Conservation (phyloP, 2,329 filamentous ascomycete species). For the Cladosporium sp. region DNA sequence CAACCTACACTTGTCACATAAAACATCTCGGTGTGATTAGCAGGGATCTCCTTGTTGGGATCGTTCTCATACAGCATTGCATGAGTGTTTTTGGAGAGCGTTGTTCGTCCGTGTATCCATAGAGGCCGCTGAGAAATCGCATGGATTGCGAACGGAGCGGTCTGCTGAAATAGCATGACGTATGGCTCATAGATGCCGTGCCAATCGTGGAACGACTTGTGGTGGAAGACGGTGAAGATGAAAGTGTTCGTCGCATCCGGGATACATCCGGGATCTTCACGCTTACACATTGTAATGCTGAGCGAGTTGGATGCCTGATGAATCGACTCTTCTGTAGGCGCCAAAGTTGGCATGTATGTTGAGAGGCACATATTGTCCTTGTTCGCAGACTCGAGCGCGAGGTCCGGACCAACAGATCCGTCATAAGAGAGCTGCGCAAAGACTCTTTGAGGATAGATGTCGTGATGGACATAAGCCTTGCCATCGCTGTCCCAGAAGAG, state of each 20-base stretch:
- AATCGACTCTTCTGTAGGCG: slow-evolving; percentile 40
- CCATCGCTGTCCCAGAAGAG: slow-evolving; percentile 59
- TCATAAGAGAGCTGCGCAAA: slow-evolving; percentile 52
- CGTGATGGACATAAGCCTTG: slow-evolving; percentile 56
- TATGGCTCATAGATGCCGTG: slow-evolving; percentile 61
- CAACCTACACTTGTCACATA: slow-evolving; percentile 61
- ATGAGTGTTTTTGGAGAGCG: not conserved
- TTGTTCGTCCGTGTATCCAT: slow-evolving; percentile 57
- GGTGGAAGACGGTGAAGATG: slow-evolving; percentile 57
- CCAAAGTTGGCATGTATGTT: slow-evolving; percentile 24
- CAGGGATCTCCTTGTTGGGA: slow-evolving; percentile 26
- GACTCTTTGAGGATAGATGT: slow-evolving; percentile 52
- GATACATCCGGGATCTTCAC: slow-evolving; percentile 49
- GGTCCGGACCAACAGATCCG: slow-evolving; percentile 52
- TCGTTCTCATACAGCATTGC: not conserved
- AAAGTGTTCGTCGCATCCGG: slow-evolving; percentile 54
- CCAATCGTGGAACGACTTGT: slow-evolving; percentile 51
- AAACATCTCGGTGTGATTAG: slow-evolving; percentile 55
- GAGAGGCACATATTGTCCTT: slow-evolving; percentile 55
- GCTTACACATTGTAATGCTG: slow-evolving; percentile 56
- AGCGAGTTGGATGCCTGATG: slow-evolving; percentile 65
- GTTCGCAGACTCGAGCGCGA: slow-evolving; percentile 43
- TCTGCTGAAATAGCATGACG: slow-evolving; percentile 53
- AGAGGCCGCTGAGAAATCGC: slow-evolving; percentile 54
- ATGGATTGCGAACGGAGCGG: slow-evolving; percentile 54